A percentile compares a stretch with the other conserved stretches of the same genome.
These are phyloP conservation scores for Chytriomyces confervae DNA, from an alignment of 192 early-diverging fungal species.

Conservation along the genomic window DNA sequence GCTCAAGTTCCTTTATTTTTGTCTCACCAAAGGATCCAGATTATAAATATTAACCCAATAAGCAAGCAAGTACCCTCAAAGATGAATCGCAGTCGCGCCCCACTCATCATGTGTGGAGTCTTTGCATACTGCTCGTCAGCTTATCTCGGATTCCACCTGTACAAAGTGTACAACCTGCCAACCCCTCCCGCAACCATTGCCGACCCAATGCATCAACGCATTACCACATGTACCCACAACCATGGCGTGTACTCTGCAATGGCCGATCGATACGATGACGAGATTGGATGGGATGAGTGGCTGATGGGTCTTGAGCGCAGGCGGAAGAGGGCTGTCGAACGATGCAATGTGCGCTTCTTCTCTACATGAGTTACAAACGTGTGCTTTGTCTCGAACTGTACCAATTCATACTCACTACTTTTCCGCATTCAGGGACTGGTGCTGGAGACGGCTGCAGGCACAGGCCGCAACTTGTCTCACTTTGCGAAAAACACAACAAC, in stretches of 20 bases:
- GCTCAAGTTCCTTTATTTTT: too few relatives aligned
- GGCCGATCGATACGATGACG: conserved; percentile 60
- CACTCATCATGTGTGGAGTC: conserved; percentile 23
- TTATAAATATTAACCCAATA: too few relatives aligned
- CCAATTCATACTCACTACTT: neutral
- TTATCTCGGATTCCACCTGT: conserved; percentile 46
- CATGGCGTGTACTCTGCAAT: conserved; percentile 54
- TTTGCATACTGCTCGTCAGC: conserved; percentile 37
- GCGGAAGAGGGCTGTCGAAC: conserved; percentile 50
- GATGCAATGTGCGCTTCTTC: conserved; percentile 47
- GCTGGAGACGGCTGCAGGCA: conserved; percentile 68
- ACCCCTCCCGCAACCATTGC: conserved; percentile 30
- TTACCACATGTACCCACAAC: neutral
- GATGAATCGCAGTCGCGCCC: neutral
- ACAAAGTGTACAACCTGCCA: conserved; percentile 41
- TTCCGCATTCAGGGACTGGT: conserved; percentile 51
- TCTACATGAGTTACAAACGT: neutral
- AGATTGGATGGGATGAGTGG: conserved; percentile 66
- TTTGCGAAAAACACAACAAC: conserved; percentile 51
- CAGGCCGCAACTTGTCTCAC: conserved; percentile 66
- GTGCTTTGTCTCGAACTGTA: neutral
- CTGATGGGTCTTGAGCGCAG: conserved; percentile 62
- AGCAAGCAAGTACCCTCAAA: too few relatives aligned
- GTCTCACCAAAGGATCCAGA: too few relatives aligned
- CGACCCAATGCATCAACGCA: conserved; percentile 34